phyloP scores from a whole-genome alignment of 805 yeast genomes.

The Wickerhamiella nectarea region DNA sequence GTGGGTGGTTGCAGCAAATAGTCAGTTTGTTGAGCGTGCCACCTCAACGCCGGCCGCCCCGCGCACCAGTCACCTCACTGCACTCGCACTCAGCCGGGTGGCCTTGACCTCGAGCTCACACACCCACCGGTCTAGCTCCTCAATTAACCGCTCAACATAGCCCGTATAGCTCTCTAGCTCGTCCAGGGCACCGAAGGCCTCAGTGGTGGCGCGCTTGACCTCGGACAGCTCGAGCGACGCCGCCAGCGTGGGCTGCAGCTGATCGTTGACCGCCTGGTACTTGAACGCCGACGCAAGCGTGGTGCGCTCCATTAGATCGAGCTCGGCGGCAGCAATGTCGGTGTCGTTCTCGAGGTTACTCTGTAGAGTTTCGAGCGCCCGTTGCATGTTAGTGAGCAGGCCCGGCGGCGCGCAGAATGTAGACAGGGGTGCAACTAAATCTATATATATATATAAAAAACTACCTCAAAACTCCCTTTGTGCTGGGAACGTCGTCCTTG shows the following conservation, averaged over 20 bases:
- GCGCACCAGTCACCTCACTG: too few species aligned
- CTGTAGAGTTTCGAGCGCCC: conserved; percentile 9
- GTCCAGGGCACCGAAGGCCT: conserved; percentile 1
- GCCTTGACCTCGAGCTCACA: conserved; percentile 10
- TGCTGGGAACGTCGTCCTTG: conserved; percentile 81
- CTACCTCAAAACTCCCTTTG: conserved; percentile 70
- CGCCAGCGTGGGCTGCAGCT: background rate
- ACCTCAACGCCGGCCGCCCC: too few species aligned
- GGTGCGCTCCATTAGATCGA: conserved; percentile 10
- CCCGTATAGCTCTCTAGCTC: conserved; percentile 1
- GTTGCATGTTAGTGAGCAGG: too few species aligned
- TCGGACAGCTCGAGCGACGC: background rate
- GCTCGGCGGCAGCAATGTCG: conserved; percentile 3
- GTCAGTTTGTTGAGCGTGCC: too few species aligned
- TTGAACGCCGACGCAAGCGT: conserved; percentile 4
- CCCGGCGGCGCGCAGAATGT: too few species aligned
- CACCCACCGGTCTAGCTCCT: conserved; percentile 9
- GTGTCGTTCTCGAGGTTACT: conserved; percentile 8
- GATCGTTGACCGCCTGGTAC: conserved; percentile 6
- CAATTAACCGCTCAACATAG: background rate
- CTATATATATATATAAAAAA: too few species aligned
- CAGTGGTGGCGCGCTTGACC: background rate
- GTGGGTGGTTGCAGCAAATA: too few species aligned
- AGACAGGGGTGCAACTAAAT: too few species aligned
- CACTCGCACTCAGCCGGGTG: background rate